A percentile compares a stretch with the other conserved stretches of the same genome.
These are phyloP conservation scores for Aegilops bicornis DNA, from an alignment of 176 grass and related monocot species.

Conservation along the genomic window DNA sequence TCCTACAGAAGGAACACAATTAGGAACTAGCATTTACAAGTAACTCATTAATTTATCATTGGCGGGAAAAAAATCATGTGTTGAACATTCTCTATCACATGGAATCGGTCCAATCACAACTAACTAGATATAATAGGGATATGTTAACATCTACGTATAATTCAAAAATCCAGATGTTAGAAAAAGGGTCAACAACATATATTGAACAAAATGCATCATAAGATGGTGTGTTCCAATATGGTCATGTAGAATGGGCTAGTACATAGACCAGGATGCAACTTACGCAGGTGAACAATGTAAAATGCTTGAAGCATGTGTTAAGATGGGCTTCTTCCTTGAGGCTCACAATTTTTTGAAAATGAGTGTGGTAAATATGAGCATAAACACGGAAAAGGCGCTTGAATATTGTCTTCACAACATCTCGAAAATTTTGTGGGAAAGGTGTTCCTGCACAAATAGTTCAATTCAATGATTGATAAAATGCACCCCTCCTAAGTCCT, in stretches of 20 bases:
- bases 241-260: not conserved
- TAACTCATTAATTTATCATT: not conserved
- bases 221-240: not conserved
- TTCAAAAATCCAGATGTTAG: not conserved
- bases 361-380: constrained; percentile 88
- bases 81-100: not conserved
- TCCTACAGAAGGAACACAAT: constrained; percentile 51
- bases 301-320: constrained; percentile 99
- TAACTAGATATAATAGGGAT: not conserved
- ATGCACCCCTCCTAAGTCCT: not conserved
- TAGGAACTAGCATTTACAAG: not conserved
- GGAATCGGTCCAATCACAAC: not conserved
- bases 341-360: constrained; percentile 94
- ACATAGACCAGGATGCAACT: not conserved
- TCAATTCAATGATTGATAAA: not conserved
- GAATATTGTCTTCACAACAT: constrained; percentile 91
- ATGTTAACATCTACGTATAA: not conserved
- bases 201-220: not conserved
- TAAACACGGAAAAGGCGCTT: constrained; percentile 97
- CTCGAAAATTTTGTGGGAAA: constrained; percentile 80
- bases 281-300: constrained; percentile 93
- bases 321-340: constrained; percentile 99
- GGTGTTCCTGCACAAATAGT: constrained; percentile 46
- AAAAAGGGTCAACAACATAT: not conserved
- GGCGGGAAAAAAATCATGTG: not conserved